Evolutionary conservation across 805 yeast genomes (phyloP), one percentile per base, ranked within the genome.

Genomic region (Saturnispora dispora): DNA sequence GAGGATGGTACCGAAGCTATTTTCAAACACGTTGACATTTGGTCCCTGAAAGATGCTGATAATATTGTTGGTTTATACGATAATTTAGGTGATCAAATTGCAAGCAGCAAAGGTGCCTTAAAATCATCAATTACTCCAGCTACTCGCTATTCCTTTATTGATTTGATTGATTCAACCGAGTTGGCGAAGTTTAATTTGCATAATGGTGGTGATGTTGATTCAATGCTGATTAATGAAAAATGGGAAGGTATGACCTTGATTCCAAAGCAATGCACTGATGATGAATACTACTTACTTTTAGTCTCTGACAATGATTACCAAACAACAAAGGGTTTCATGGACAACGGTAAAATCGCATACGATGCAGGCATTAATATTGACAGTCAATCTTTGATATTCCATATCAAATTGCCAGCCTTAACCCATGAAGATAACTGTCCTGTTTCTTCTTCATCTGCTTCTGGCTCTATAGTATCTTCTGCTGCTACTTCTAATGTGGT

Each of bases 221-320:
- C 42, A 6, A 33, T 30, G 18, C 51, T 64, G 46, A 50, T 65
- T 33, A 65, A 65, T 51, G 68, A 65, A 46, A 65, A 65, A 51
- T 65, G 68, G 69, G 69, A 65, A 50, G 67, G 66, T 48, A 51
- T 65, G 49, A 55, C 63, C n/a, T 52, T 64, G 43, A 57, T 65
- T 49, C 68, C 69, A 23, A 57, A 63, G 40, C 57, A 61, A 42
- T 62, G 67, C 46, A 60, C 67, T 17, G 52, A 55, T 10, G 67
- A 64, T 52, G 68, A 63, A 48, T 65, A 59, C 43, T 65, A 52
- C 53, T 40, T 65, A 18, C 44, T 65, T 17, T 45, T 61, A 0
- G 59, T 56, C 18, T 60, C 64, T 27, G 69, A 65, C 46, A 61
- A 65, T 32, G 69, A 65, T 53, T 65, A 60, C 51, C 57, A 57